Percentiles rank a stretch among this genome's conserved stretches.
Evolutionary conservation across 176 grass and related monocot genomes (phyloP).

Genomic region (Oryza meridionalis): DNA sequence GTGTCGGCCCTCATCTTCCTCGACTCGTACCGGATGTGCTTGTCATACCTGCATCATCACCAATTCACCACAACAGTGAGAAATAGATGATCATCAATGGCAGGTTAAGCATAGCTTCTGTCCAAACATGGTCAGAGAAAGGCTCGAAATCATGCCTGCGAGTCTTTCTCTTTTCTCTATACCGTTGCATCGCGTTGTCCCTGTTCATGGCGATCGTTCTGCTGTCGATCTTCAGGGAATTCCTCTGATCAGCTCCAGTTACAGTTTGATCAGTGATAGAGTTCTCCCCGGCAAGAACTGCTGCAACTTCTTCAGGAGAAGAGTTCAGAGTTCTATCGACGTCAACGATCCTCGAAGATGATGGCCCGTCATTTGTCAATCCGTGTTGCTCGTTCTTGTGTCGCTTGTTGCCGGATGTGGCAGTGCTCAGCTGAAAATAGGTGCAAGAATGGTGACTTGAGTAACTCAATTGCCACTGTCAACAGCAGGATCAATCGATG

Average conservation of each 20-base stretch:
- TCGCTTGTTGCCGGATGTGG: slow-evolving; percentile 25
- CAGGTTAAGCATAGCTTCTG: neutral
- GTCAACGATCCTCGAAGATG: slow-evolving; percentile 10
- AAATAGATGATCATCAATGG: neutral
- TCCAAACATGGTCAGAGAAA: neutral
- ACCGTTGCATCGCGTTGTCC: slow-evolving; percentile 59
- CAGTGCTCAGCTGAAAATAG: slow-evolving; percentile 44
- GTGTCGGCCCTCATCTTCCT: slow-evolving; percentile 64
- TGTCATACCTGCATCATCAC: slow-evolving; percentile 50
- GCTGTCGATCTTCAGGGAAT: slow-evolving; percentile 22
- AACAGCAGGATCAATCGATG: neutral
- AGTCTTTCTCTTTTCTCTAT: slow-evolving; percentile 63
- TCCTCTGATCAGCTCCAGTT: neutral
- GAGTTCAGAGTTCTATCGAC: neutral
- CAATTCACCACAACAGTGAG: neutral
- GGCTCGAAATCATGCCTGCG: slow-evolving; percentile 38
- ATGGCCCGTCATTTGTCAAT: slow-evolving; percentile 32
- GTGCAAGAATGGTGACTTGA: neutral
- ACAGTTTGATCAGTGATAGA: slow-evolving; percentile 35
- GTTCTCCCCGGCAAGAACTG: slow-evolving; percentile 38
- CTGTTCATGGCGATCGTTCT: slow-evolving; percentile 46
- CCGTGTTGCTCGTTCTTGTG: slow-evolving; percentile 28
- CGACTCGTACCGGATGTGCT: slow-evolving; percentile 59
- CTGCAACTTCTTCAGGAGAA: slow-evolving; percentile 15
- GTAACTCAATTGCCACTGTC: neutral